phyloP scores from a whole-genome alignment of 1,284 basidiomycete species.

The Ustilago trichophora region DNA sequence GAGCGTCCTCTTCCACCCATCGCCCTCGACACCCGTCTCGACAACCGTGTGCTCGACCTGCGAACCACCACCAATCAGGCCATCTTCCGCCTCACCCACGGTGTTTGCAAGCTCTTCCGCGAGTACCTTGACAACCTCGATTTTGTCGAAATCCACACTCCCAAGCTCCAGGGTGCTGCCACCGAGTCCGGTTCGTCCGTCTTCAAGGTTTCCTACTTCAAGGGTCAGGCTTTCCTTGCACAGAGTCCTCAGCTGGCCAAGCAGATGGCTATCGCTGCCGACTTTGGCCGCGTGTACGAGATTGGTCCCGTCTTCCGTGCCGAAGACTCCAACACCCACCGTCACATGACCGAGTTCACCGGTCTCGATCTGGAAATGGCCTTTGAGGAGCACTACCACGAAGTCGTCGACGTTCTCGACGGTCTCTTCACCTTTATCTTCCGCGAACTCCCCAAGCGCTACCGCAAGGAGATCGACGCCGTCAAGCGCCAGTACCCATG shows the following conservation, averaged over 20 bases:
- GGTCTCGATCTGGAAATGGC: constrained; percentile 99
- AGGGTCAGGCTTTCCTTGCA: constrained; percentile 92
- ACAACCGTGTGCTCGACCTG: constrained; percentile 93
- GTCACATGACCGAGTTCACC: constrained; percentile 98
- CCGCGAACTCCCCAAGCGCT: constrained; percentile 71
- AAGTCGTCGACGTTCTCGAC: constrained; percentile 68
- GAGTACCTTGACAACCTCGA: constrained; percentile 79
- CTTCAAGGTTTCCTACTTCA: constrained; percentile 98
- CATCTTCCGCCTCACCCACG: constrained; percentile 90
- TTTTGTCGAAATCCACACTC: constrained; percentile 95
- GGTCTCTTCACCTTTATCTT: constrained; percentile 66
- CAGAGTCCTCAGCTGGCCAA: constrained; percentile 97
- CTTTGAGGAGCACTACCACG: constrained; percentile 98
- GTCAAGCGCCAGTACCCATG: constrained; percentile 88
- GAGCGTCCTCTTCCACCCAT: constrained; percentile 62
- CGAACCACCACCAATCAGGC: constrained; percentile 95
- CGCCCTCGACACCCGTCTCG: constrained; percentile 82
- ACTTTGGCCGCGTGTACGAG: constrained; percentile 97
- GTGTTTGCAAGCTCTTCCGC: constrained; percentile 87
- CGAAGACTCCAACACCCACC: constrained; percentile 96
- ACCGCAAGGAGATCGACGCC: constrained; percentile 80
- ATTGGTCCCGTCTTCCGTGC: constrained; percentile 93
- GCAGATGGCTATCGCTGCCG: constrained; percentile 98
- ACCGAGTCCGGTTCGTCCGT: constrained; percentile 96
- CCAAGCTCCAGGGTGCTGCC: constrained; percentile 95